A percentile compares a stretch with the other conserved stretches of the same genome.
These are phyloP conservation scores for Sergeia podlipaevii DNA, from an alignment of 208 protist species.

Conservation along the genomic window DNA sequence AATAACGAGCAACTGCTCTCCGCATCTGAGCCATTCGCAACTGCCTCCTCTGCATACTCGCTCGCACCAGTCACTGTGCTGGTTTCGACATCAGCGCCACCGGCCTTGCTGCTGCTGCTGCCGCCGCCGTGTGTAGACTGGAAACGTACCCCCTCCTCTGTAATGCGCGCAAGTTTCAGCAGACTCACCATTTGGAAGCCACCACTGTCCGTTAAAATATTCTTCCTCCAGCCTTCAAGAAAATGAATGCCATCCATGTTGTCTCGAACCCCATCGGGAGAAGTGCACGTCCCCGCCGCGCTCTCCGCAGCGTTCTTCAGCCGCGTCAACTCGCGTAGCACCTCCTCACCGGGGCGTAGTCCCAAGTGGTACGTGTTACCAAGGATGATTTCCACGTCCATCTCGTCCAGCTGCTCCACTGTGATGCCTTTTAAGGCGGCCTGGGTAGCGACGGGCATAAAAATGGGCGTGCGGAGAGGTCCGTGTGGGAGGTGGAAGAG, in stretches of 20 bases:
- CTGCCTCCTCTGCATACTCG: conserved; percentile 1
- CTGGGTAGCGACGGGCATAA: conserved; percentile 98
- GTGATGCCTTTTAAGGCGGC: conserved; percentile 96
- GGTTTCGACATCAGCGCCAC: conserved; percentile 3
- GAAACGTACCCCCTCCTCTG: conserved; percentile 99
- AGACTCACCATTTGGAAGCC: conserved; percentile 99
- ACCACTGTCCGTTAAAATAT: conserved; percentile 97
- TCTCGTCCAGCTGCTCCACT: conserved; percentile 90
- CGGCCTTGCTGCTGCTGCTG: conserved; percentile 5
- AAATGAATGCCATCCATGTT: conserved; percentile 97
- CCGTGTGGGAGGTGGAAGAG: conserved; percentile 90
- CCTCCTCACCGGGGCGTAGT: conserved; percentile 90
- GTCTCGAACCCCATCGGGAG: conserved; percentile 41
- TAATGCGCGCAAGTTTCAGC: conserved; percentile 95
- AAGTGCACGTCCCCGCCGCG: conserved; percentile 2
- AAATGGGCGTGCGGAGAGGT: conserved; percentile 93
- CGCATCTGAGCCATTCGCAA: conserved; percentile 1
- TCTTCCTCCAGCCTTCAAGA: conserved; percentile 95
- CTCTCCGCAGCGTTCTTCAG: conserved; percentile 47
- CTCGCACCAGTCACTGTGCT: not conserved
- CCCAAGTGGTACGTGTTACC: conserved; percentile 99
- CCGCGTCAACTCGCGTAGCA: conserved; percentile 65
- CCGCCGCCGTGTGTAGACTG: conserved; percentile 96
- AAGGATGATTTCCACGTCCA: conserved; percentile 96
- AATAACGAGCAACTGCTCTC: conserved; percentile 82